Evolutionary conservation across 148 eudicot genomes (phyloP), one percentile per base, ranked within the genome.

Genomic region (Rhododendron williamsianum): DNA sequence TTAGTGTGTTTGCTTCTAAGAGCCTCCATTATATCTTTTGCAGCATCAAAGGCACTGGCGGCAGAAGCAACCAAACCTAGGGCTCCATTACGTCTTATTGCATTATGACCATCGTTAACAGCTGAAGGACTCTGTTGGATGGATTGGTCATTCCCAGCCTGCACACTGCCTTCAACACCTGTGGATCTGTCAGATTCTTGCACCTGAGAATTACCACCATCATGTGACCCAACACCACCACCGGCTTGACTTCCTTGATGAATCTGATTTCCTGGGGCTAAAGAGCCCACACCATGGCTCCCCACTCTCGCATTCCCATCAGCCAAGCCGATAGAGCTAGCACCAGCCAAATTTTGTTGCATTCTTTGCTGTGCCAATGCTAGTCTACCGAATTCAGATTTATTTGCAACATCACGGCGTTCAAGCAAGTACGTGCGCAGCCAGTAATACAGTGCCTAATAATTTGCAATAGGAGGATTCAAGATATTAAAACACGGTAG

Each of bases 11-110:
- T 97, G 94, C 98, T 95, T 90, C 98, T 91, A 73, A 97, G 96
- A 85, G 99, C 93, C 92, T 97, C 99, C 99, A 97, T 97, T 80
- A 97, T 95, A 88, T 97, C 98, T 86, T 95, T 97, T 23, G 98
- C 99, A 83, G 99, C 94, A 89, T 95, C 99, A 87, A 95, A 97
- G 35, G 98, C 98, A 88, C 95, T 94, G 85, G 98, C 96, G 89
- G 98, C 99, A 80, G 98, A 95, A 85, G 96, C 99, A 93, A 94
- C 93, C 83, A 95, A 87, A 78, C 92, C 93, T 86, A 95, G 85
- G 78, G 98, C 96, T 83, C 92, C 91, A 81, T 88, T 92, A 85
- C 98, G 99, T 88, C 98, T 92, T 77, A 94, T 41, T 11, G 95
- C 89, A 91, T 85, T 93, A 87, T 97, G 98, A 87, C 91, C 93